Evolutionary conservation across 306 rosid genomes (phyloP), one percentile per base, ranked within the genome.

Genomic region (Rosa chinensis): DNA sequence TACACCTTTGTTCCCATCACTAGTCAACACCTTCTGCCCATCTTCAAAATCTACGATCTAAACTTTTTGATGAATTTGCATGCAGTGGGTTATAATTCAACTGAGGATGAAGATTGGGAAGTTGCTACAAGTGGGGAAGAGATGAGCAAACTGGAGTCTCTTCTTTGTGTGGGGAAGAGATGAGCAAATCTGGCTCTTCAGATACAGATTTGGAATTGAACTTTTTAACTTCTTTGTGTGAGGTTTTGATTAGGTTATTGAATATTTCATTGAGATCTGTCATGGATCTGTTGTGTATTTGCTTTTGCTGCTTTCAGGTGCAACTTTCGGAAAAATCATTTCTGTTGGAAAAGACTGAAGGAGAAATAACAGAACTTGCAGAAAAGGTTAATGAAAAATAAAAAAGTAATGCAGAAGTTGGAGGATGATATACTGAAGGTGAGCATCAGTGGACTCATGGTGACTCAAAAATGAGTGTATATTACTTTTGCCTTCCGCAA

Each of bases 51-150:
- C 28, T 25, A 25, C 62, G 20, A 17, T 66, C 63, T 78, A 71
- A 83, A 25, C 76, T 76, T 76, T n/a, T 74, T 74, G 35, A 79
- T 80, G 73, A 81, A 76, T 73, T 45, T 74, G 75, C 83, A 95
- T 98, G 99, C 98, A 3, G 98, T 95, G 63, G 98, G 96, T 74
- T 95, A 95, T 89, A 95, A 95, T 79, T 95, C 98, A 23, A 93
- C 93, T 77, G 99, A 95, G 89, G 97, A 95, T 42, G 99, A 95
- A 88, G 99, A 95, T 88, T 95, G 99, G 99, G 98, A 95, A 70
- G 96, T 75, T 66, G 96, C 99, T 82, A 93, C 98, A 61, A 90
- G 94, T 50, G 99, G 96, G 85, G 99, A 95, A 81, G 99, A 95
- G 90, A 90, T 93, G 98, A 95, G 98, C 89, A 91, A 91, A 94